Evolutionary conservation across 768 basidiomycete species (phyloP).

Genomic region (Lanmaoa pseudosensibilis): DNA sequence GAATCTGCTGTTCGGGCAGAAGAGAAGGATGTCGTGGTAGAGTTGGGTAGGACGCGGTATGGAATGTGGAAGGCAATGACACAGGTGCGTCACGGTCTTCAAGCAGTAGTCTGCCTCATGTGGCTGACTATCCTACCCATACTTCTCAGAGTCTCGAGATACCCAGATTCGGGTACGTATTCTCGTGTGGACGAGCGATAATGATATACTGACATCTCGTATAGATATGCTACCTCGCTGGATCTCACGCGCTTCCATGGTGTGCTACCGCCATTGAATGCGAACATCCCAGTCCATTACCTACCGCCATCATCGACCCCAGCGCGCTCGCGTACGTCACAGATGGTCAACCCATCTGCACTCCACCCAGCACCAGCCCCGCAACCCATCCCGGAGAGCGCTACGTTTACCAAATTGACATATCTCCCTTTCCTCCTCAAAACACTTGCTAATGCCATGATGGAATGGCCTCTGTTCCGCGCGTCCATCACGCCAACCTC

Average conservation of each 20-base stretch:
- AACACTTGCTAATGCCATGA: constrained; percentile 75
- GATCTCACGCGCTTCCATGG: constrained; percentile 71
- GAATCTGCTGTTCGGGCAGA: neutral
- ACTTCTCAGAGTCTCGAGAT: constrained; percentile 70
- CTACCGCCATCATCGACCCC: constrained; percentile 42
- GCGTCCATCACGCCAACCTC: constrained; percentile 59
- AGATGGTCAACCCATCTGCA: constrained; percentile 39
- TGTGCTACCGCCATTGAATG: constrained; percentile 62
- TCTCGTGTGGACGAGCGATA: neutral
- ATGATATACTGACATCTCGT: neutral
- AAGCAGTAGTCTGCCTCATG: neutral
- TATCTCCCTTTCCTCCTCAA: constrained; percentile 85
- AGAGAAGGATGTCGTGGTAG: constrained; percentile 56
- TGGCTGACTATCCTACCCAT: neutral
- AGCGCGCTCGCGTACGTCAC: constrained; percentile 19
- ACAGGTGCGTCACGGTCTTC: constrained; percentile 47
- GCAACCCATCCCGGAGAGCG: constrained; percentile 47
- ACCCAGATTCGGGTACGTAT: constrained; percentile 74
- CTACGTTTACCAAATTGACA: constrained; percentile 65
- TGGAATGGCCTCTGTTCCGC: constrained; percentile 82
- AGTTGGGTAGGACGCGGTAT: constrained; percentile 72
- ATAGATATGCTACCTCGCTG: constrained; percentile 69
- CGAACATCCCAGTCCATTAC: constrained; percentile 64
- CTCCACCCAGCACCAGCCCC: constrained; percentile 41
- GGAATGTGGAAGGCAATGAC: constrained; percentile 92